A percentile compares a stretch with the other conserved stretches of the same genome.
Conservation (phyloP, 495 filamentous ascomycete genomes). For the Penicillium atrosanguineum region DNA sequence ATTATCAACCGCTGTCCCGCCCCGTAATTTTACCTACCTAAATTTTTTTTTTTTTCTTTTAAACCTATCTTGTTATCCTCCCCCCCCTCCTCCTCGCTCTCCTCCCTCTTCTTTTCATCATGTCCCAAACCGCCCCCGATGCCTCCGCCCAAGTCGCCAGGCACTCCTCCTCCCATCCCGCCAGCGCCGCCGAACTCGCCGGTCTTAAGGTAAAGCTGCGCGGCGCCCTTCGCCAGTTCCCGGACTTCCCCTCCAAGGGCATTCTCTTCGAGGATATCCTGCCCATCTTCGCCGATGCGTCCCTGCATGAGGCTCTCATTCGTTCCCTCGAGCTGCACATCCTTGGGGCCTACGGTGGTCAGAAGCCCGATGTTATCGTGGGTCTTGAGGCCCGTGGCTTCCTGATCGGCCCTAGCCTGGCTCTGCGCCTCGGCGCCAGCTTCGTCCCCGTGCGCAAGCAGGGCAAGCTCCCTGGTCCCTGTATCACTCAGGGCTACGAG, state of each 20-base stretch:
- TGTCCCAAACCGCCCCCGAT: constrained; percentile 54
- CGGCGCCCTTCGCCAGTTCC: constrained; percentile 67
- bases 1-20: constrained; percentile 22
- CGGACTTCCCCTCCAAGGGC: constrained; percentile 91
- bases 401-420: constrained; percentile 89
- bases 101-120: constrained; percentile 46
- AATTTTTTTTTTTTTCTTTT: constrained; percentile 24
- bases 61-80: constrained; percentile 21
- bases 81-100: constrained; percentile 21
- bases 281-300: constrained; percentile 84
- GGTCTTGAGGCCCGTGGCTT: constrained; percentile 94
- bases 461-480: constrained; percentile 92
- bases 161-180: constrained; percentile 53
- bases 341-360: constrained; percentile 44
- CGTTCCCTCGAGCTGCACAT: constrained; percentile 86
- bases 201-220: constrained; percentile 81
- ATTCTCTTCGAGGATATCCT: constrained; percentile 99
- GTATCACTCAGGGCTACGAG: constrained; percentile 74
- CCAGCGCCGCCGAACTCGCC: constrained; percentile 86
- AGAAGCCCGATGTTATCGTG: constrained; percentile 83
- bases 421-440: constrained; percentile 76
- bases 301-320: constrained; percentile 72
- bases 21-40: constrained; percentile 24
- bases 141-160: constrained; percentile 49
- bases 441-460: constrained; percentile 95